Percentiles rank a stretch among this genome's conserved stretches.
phyloP scores from a whole-genome alignment of 2,329 filamentous ascomycete species.

The Fusarium sp. region DNA sequence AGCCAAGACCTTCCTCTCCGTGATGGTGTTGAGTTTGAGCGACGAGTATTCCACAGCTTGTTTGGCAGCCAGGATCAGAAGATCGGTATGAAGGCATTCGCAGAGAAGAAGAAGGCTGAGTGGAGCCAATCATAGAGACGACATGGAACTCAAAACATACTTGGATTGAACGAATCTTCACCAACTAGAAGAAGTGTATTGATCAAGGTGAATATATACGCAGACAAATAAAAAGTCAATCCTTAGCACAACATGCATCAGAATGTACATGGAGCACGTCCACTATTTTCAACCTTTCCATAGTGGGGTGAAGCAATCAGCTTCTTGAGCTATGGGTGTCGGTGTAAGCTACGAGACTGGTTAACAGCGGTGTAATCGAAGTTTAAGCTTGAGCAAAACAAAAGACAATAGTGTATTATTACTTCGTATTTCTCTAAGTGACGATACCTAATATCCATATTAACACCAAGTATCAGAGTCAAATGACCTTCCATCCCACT shows the following conservation, averaged over 20 bases:
- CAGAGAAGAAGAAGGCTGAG: constrained; percentile 91
- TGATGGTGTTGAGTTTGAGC: constrained; percentile 95
- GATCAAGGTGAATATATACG: not conserved
- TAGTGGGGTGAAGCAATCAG: constrained; percentile 14
- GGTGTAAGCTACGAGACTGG: constrained; percentile 1
- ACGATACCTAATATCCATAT: not conserved
- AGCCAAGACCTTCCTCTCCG: constrained; percentile 89
- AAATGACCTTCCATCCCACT: not conserved
- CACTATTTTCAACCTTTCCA: constrained; percentile 2
- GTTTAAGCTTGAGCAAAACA: not conserved
- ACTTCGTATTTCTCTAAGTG: not conserved
- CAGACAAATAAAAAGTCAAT: not conserved
- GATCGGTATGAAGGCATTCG: constrained; percentile 95
- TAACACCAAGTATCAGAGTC: not conserved
- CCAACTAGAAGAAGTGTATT: not conserved
- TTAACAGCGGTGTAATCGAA: not conserved
- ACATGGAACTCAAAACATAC: not conserved
- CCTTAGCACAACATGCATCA: not conserved
- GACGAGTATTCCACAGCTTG: constrained; percentile 89
- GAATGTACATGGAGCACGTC: not conserved
- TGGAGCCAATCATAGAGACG: constrained; percentile 79
- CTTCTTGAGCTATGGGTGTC: constrained; percentile 1
- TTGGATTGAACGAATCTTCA: not conserved
- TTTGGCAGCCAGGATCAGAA: constrained; percentile 98
- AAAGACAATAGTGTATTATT: not conserved